Percentiles rank a stretch among this genome's conserved stretches.
These are phyloP conservation scores for Akebia trifoliata DNA, from an alignment of 164 flowering plant species.

Conservation along the genomic window DNA sequence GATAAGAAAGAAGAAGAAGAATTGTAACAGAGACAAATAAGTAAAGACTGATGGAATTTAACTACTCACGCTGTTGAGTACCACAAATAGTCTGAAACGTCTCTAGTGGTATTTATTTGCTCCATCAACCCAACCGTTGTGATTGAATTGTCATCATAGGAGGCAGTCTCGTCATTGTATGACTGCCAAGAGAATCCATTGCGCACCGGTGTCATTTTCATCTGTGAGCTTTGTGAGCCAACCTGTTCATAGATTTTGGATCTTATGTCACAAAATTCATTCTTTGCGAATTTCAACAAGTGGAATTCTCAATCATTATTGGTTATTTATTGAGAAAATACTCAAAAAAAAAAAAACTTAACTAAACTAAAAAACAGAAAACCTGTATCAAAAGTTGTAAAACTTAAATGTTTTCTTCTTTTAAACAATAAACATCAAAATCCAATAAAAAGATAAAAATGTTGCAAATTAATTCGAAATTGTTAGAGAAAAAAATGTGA, in stretches of 20 bases:
- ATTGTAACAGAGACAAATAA: neutral
- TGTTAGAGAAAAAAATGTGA: no score
- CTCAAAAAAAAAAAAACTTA: neutral
- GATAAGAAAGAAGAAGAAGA: neutral
- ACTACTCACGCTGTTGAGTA: constrained; percentile 78
- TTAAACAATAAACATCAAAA: neutral
- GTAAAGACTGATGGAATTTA: neutral
- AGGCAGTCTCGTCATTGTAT: constrained; percentile 56
- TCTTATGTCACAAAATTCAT: constrained; percentile 7
- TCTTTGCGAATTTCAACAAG: neutral
- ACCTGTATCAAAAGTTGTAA: no score
- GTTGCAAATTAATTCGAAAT: neutral
- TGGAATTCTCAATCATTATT: neutral
- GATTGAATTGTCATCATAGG: constrained; percentile 36
- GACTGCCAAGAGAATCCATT: constrained; percentile 63
- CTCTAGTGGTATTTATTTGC: constrained; percentile 72
- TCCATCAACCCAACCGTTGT: constrained; percentile 50
- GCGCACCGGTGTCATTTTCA: constrained; percentile 38
- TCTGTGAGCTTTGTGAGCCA: constrained; percentile 42
- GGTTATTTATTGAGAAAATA: neutral
- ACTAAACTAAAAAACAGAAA: neutral
- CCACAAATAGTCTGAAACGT: constrained; percentile 81
- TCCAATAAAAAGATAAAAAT: neutral
- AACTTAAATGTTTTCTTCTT: no score
- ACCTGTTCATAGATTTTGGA: constrained; percentile 37